Evolutionary conservation across 2,329 filamentous ascomycete species (phyloP), one percentile per base, ranked within the genome.

Genomic region (Trichoderma aggressivum): DNA sequence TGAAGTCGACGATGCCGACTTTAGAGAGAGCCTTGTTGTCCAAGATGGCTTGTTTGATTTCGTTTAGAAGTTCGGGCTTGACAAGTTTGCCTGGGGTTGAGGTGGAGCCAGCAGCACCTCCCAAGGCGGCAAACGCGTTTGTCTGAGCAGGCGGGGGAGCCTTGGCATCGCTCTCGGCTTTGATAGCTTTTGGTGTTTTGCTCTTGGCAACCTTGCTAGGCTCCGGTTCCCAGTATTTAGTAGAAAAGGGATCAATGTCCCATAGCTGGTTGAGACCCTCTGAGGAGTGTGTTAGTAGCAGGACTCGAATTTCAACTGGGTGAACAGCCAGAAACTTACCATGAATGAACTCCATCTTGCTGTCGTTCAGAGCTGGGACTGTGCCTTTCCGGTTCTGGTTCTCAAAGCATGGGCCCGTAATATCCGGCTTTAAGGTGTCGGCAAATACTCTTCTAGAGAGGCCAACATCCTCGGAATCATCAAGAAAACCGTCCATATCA

Each of bases 401-500:
- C 77, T 97, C 93, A 88, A 94, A 99, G 78, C 92, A 96, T 11
- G 98, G 82, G 0, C 95, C 96, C 4, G 90, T 93, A 78, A 87
- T 92, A 55, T 92, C 84, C 0, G 94, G 93, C 77, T 94, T 89
- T 76, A 97, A 86, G 74, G 93, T 90, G 34, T 90, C 89, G 84
- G 88, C 76, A 87, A 82, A 90, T 80, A 79, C 87, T 83, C 84
- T 88, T 86, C 79, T 85, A 74, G 81, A 84, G 78, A 81, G 82
- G 72, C 82, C 87, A 77, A 80, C 78, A 72, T 96, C 93, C 67
- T 97, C 93, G 7, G 93, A 93, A 76, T 97, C 93, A 75, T 97
- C 94, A 2, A 98, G 84, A 77, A 98, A 98, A 21, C 90, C 94
- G 5, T 94, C 93, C 90, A 97, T 92, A 72, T 97, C 94, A 18